phyloP scores from a whole-genome alignment of 169 alveolate genomes.

The Plasmodium gaboni region DNA sequence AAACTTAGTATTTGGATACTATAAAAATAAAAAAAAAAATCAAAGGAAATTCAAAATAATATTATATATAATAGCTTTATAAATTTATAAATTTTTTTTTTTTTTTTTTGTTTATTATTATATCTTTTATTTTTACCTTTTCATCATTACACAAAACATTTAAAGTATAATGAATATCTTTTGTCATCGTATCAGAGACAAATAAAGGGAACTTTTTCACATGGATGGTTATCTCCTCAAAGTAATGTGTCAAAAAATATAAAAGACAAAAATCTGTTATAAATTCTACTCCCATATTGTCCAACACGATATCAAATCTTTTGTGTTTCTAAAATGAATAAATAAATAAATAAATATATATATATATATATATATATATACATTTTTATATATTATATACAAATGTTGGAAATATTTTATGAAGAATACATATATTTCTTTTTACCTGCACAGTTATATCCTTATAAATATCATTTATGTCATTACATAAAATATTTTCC shows the following conservation, averaged over 20 bases:
- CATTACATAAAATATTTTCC: slow-evolving; percentile 33
- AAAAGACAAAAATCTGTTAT: slow-evolving; percentile 58
- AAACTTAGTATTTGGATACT: slow-evolving; percentile 64
- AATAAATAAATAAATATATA: neutral
- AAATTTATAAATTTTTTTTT: neutral
- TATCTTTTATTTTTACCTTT: slow-evolving; percentile 14
- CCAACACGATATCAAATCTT: slow-evolving; percentile 66
- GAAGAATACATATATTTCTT: neutral
- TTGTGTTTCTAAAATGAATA: slow-evolving; percentile 3
- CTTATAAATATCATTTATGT: slow-evolving; percentile 10
- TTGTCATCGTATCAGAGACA: slow-evolving; percentile 65
- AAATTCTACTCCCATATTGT: slow-evolving; percentile 67
- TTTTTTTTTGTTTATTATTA: neutral
- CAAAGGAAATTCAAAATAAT: neutral
- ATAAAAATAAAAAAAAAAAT: neutral
- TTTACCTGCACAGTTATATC: slow-evolving; percentile 35
- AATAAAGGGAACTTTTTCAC: slow-evolving; percentile 49
- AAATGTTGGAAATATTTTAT: too few species aligned
- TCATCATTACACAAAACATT: slow-evolving; percentile 25
- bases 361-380: neutral
- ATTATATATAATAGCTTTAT: neutral
- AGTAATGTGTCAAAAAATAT: slow-evolving; percentile 15
- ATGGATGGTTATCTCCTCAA: slow-evolving; percentile 49
- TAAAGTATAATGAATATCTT: slow-evolving; percentile 44
- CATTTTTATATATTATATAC: neutral